phyloP scores from a whole-genome alignment of 345 rosid genomes.

The Excoecaria cochinchinensis region DNA sequence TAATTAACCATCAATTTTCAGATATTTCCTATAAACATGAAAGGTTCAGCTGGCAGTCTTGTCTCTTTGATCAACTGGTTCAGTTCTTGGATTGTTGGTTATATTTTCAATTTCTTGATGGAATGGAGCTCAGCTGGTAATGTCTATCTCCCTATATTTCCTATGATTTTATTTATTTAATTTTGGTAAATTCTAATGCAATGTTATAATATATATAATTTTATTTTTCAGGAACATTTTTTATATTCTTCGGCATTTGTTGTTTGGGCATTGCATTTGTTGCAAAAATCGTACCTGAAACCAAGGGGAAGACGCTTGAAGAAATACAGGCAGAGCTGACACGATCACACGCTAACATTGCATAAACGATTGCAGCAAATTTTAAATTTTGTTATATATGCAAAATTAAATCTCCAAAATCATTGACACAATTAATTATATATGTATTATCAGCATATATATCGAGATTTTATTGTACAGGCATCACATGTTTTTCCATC shows the following conservation, averaged over 20 bases:
- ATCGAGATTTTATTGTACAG: too few relatives aligned
- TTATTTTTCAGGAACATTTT: conserved; percentile 56
- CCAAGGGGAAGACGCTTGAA: conserved; percentile 70
- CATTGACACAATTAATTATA: too few relatives aligned
- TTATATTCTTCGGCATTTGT: conserved; percentile 53
- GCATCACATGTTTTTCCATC: too few relatives aligned
- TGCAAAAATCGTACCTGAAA: conserved; percentile 66
- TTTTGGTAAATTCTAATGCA: neutral
- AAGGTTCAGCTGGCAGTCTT: conserved; percentile 78
- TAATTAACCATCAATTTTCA: conserved; percentile 15
- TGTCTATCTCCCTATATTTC: neutral
- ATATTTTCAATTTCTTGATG: conserved; percentile 58
- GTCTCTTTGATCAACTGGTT: conserved; percentile 79
- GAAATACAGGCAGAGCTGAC: conserved; percentile 63
- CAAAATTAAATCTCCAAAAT: too few relatives aligned
- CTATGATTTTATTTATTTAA: neutral
- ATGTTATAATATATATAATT: neutral
- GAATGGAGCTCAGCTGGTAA: conserved; percentile 48
- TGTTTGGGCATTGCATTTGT: conserved; percentile 58
- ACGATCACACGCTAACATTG: neutral
- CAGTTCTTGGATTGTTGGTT: conserved; percentile 70
- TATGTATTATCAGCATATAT: too few relatives aligned
- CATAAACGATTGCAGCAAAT: neutral
- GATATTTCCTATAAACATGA: conserved; percentile 83
- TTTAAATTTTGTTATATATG: too few relatives aligned